These are phyloP conservation scores for Loxodes magnus DNA, from an alignment of 73 alveolate species.

Conservation along the genomic window DNA sequence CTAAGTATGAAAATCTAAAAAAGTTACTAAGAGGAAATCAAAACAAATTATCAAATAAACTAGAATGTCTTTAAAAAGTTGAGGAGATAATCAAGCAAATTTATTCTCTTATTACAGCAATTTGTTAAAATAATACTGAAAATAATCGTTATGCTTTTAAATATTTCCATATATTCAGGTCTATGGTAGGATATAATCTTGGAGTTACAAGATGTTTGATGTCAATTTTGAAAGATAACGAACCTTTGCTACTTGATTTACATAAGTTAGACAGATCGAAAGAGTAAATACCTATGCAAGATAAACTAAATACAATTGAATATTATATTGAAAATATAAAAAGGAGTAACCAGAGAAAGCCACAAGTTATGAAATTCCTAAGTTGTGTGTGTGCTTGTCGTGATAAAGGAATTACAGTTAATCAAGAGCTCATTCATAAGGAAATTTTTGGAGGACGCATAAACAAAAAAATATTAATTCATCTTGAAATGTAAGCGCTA, in stretches of 20 bases:
- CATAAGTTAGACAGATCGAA: background rate
- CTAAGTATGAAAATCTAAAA: no score
- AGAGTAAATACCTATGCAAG: background rate
- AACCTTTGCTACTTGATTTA: conserved; percentile 1
- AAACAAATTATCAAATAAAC: no score
- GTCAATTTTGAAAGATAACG: conserved; percentile 9
- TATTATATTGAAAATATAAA: background rate
- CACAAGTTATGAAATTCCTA: conserved; percentile 5
- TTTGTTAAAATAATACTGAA: conserved; percentile 6
- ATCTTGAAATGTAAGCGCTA: no score
- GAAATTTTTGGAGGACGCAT: background rate
- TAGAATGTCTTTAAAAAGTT: no score
- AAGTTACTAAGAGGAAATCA: no score
- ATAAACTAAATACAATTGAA: background rate
- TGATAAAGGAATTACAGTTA: conserved; percentile 6
- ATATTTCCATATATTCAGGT: background rate
- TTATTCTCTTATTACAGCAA: background rate
- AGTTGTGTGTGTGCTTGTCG: background rate
- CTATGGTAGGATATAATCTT: background rate
- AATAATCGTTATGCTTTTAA: background rate
- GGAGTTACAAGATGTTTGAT: conserved; percentile 7
- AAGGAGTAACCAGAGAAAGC: background rate
- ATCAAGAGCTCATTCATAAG: background rate
- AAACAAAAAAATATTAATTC: background rate
- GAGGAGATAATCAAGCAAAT: background rate